Base-by-base conservation (phyloP, 208 protist species). In the Blastocrithidia nonstop region DNA sequence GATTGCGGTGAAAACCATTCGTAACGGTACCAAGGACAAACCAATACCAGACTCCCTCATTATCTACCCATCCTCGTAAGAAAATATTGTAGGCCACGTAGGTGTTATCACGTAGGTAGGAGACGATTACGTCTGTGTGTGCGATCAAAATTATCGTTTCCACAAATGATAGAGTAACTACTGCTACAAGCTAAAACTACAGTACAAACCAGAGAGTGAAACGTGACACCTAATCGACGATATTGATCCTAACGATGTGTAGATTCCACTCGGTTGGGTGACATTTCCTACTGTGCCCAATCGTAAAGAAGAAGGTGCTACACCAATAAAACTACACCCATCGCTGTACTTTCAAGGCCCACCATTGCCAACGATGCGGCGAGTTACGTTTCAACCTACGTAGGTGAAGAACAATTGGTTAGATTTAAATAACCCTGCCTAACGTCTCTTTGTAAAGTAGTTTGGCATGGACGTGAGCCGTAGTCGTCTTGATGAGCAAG, bases 81-180 rank as follows among this genome's bases (percentile, higher is more conserved):
- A 50, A 8, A 74, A 59, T 46, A 35, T 57, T 1, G 66, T 72
- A 2, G 83, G 83, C 28, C 83, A 92, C 45, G 74, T 92, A 26
- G 76, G 71, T 6, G 75, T 61, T 8, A 92, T 92, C 24, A 80
- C 71, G n/a, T 71, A 84, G 50, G 83, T 92, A 1, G 78, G 75
- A 15, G 83, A 92, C 7, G 60, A 79, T 45, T 92, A 70, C 58
- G 67, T 92, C 0, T 74, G 70, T 29, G 64, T 92, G 20, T 77
- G 74, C 1, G 83, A 92, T 40, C 83, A 92, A 57, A 88, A 92
- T 63, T 74, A 80, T 46, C 61, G 63, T 39, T 92, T 88, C 52
- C 62, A 81, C 57, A 80, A 85, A 51, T 92, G 83, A 79, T 45
- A 66, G 20, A 53, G 60, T 4, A 28, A 61, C 29, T 80, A 83